Evolutionary conservation across 2,329 filamentous ascomycete species (phyloP).

Genomic region (Scedosporium apiospermum): DNA sequence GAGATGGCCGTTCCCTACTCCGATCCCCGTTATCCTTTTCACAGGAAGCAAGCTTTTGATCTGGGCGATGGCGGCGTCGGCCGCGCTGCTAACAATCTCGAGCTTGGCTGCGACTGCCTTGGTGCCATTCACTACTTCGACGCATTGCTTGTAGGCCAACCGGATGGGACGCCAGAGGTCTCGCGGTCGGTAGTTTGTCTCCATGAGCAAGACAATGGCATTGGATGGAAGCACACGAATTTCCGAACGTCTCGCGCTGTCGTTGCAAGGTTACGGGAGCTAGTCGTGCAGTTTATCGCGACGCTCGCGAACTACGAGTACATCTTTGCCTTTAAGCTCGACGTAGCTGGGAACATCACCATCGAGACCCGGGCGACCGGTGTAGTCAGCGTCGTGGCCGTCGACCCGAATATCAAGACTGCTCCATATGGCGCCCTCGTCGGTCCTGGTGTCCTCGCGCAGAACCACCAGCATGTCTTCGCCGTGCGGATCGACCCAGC

Average conservation of each 20-base stretch:
- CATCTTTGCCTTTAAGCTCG: slow-evolving; percentile 42
- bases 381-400: slow-evolving; percentile 51
- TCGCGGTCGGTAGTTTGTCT: slow-evolving; percentile 55
- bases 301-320: slow-evolving; percentile 65
- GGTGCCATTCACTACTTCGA: slow-evolving; percentile 59
- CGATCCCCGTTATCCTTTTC: slow-evolving; percentile 55
- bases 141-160: slow-evolving; percentile 35
- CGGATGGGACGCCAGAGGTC: slow-evolving; percentile 41
- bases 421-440: slow-evolving; percentile 53
- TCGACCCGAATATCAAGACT: slow-evolving; percentile 41
- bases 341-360: slow-evolving; percentile 51
- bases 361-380: slow-evolving; percentile 58
- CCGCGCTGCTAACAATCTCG: slow-evolving; percentile 57
- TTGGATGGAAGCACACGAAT: slow-evolving; percentile 64
- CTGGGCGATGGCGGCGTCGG: slow-evolving; percentile 62
- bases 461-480: slow-evolving; percentile 65
- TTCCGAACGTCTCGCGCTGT: slow-evolving; percentile 53
- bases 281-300: slow-evolving; percentile 60
- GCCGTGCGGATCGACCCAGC: slow-evolving; percentile 55
- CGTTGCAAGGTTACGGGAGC: slow-evolving; percentile 48
- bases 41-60: slow-evolving; percentile 64
- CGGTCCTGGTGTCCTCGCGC: slow-evolving; percentile 52
- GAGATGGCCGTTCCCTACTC: slow-evolving; percentile 65
- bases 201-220: slow-evolving; percentile 63
- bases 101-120: slow-evolving; percentile 60